A percentile compares a stretch with the other conserved stretches of the same genome.
These are phyloP conservation scores for Cylindrotheca fusiformis DNA, from an alignment of 108 stramenopile species.

Conservation along the genomic window DNA sequence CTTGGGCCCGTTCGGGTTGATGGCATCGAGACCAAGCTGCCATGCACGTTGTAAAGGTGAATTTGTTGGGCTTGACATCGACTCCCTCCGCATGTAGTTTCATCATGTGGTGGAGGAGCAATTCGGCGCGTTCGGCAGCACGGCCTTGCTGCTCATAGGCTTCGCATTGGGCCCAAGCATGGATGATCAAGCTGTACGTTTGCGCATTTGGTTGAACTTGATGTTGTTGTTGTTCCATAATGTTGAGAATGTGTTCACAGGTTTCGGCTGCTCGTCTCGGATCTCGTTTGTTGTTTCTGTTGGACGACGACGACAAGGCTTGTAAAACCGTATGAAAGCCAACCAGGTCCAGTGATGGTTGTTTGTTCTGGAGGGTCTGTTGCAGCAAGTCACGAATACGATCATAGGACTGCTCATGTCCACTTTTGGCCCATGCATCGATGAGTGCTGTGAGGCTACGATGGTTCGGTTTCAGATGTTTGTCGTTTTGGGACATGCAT, in stretches of 20 bases:
- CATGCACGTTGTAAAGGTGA: conserved; percentile 49
- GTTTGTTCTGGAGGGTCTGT: not conserved
- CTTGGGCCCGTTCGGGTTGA: conserved; percentile 23
- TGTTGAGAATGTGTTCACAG: conserved; percentile 16
- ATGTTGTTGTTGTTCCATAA: not conserved
- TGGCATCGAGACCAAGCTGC: conserved; percentile 36
- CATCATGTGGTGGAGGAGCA: conserved; percentile 37
- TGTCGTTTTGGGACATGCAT: conserved; percentile 17
- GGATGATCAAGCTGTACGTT: conserved; percentile 39
- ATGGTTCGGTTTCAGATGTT: conserved; percentile 1
- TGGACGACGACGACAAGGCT: not conserved
- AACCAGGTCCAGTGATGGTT: not conserved
- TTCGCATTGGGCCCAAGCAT: conserved; percentile 47
- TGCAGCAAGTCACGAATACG: not conserved
- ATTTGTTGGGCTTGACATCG: conserved; percentile 35
- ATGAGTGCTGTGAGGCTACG: not conserved
- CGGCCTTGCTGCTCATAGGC: conserved; percentile 12
- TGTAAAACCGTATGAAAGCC: not conserved
- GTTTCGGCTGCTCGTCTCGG: not conserved
- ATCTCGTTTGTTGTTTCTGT: not conserved
- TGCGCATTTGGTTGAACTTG: conserved; percentile 33
- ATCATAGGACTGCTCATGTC: not conserved
- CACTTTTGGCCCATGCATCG: not conserved
- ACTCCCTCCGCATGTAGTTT: conserved; percentile 17
- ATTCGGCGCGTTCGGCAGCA: conserved; percentile 36